These are phyloP conservation scores for Geoglossum cookeanum DNA, from an alignment of 2,329 filamentous ascomycete genomes.

Conservation along the genomic window DNA sequence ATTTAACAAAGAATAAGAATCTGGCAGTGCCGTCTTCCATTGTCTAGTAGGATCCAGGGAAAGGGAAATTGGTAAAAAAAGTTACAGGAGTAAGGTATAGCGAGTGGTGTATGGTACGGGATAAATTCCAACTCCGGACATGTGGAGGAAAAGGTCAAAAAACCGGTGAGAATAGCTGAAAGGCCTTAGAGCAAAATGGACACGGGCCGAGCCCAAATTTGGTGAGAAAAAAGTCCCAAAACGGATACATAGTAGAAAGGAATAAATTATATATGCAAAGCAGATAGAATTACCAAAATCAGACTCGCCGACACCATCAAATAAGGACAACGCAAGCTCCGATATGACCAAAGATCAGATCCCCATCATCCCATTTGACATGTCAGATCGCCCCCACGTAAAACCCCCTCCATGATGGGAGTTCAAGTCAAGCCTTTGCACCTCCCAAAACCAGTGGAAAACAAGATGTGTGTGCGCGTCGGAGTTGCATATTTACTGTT, in stretches of 20 bases:
- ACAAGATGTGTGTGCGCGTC: background rate
- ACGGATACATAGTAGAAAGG: background rate
- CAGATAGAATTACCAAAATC: background rate
- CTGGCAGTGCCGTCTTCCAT: background rate
- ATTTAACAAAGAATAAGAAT: background rate
- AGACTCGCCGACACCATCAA: constrained; percentile 1
- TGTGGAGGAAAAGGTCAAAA: background rate
- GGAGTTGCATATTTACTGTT: constrained; percentile 1
- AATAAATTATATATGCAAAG: background rate
- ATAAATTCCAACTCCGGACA: background rate
- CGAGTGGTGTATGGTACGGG: background rate
- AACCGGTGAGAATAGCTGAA: too few species aligned
- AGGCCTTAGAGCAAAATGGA: too few species aligned
- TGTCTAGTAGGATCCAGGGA: background rate
- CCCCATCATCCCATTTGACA: background rate
- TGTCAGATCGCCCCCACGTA: constrained; percentile 1
- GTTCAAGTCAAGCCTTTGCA: background rate
- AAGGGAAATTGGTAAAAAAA: background rate
- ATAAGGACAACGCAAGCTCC: background rate
- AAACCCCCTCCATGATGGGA: background rate
- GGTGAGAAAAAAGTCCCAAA: background rate
- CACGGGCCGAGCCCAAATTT: too few species aligned
- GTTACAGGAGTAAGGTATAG: background rate
- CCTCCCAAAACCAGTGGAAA: background rate
- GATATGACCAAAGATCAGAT: background rate